A percentile compares a stretch with the other conserved stretches of the same genome.
phyloP scores from a whole-genome alignment of 345 rosid species.

The Durio zibethinus region DNA sequence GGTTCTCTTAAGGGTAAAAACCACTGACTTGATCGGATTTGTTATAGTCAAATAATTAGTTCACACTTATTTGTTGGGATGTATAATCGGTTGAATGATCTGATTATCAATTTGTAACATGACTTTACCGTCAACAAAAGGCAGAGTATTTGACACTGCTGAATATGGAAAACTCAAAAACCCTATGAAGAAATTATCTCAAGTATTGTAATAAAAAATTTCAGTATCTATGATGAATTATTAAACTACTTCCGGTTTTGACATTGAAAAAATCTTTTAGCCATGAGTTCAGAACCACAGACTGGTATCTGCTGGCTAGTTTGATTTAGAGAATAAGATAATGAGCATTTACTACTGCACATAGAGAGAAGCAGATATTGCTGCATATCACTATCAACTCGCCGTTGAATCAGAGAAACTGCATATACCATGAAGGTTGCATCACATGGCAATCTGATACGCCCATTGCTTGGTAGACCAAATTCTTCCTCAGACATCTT shows the following conservation, averaged over 20 bases:
- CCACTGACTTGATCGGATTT: no score
- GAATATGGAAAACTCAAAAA: neutral
- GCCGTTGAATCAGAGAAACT: slow-evolving; percentile 12
- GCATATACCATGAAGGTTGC: slow-evolving; percentile 25
- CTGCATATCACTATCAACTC: slow-evolving; percentile 12
- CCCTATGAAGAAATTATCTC: neutral
- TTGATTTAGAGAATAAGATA: slow-evolving; percentile 2
- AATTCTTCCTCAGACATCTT: slow-evolving; percentile 40
- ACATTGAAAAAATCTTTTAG: neutral
- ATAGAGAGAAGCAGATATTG: slow-evolving; percentile 22
- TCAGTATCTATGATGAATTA: neutral
- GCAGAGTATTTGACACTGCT: neutral
- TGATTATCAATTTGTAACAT: neutral
- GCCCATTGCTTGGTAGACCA: slow-evolving; percentile 26
- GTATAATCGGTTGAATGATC: neutral
- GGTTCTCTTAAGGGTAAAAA: no score
- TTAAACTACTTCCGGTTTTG: neutral
- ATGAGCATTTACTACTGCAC: slow-evolving; percentile 17
- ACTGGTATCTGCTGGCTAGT: slow-evolving; percentile 6
- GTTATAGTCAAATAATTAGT: no score
- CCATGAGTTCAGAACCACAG: slow-evolving; percentile 6
- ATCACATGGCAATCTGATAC: slow-evolving; percentile 31
- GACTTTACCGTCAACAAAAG: neutral
- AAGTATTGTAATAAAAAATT: neutral
- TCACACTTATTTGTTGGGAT: no score